Evolutionary conservation across 495 filamentous ascomycete genomes (phyloP), one percentile per base, ranked within the genome.

Genomic region (Aspergillus homomorphus): DNA sequence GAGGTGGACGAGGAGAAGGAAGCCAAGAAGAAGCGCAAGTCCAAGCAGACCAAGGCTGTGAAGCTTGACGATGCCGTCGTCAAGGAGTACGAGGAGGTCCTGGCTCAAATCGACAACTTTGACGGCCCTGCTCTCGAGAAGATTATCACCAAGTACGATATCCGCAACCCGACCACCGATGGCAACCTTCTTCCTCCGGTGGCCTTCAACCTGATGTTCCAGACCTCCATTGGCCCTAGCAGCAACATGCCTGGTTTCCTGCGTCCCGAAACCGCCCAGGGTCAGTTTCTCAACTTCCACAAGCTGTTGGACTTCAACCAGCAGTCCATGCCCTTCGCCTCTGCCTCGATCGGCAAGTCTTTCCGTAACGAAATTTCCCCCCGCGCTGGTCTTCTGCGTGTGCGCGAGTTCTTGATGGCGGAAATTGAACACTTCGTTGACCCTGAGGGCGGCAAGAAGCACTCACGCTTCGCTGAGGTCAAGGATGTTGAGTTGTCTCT

Each of bases 371-470:
- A 89, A 63, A 89, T 89, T 38, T 87, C 87, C 0, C 87, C 87
- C 5, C 80, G 87, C 30, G 73, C 84, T 20, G 86, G 87, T 67
- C 79, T 89, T 8, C 73, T 89, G 46, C 81, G 87, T 59, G 87
- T 89, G 22, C 78, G 87, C 62, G 87, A 89, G 66, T 89, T 89
- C 72, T 69, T 88, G 45, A 88, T 89, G 87, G 87, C 85, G 18
- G 86, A 89, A 70, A 87, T 89, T 57, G 86, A 89, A 69, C 85
- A 89, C 67, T 89, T 82, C 62, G 86, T 89, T 42, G 86, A 89
- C 64, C 86, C 86, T 7, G 81, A 87, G 64, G 80, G 83, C 64
- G 85, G 86, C 65, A 89, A 89, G 76, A 85, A 85, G 68, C 86
- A 89, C 62, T 72, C 80, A 24, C 81, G 84, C 46, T 89, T 89